Conservation (phyloP, 495 filamentous ascomycete species). For the Xylaria cubensis region DNA sequence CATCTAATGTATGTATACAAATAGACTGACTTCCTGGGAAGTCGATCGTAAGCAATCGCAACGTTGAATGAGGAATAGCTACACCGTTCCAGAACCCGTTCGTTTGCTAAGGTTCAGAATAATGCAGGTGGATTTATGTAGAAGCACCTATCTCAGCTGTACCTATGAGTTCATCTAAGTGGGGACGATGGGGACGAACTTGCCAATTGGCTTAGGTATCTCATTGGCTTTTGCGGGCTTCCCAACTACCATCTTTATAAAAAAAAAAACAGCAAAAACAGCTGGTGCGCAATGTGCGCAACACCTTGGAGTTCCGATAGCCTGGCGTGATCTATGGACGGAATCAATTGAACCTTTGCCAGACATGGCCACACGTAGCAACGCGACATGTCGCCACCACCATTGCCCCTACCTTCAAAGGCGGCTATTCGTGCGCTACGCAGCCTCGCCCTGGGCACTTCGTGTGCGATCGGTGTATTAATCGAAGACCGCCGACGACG, state of each 20-base stretch:
- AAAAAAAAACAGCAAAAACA: neutral
- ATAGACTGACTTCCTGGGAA: no score
- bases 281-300: neutral
- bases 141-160: no score
- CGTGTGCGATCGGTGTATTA: constrained; percentile 59
- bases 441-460: constrained; percentile 57
- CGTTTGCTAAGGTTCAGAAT: no score
- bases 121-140: no score
- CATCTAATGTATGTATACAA: no score
- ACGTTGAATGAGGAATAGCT: no score
- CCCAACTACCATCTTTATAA: neutral
- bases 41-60: no score
- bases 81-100: no score
- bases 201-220: neutral
- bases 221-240: neutral
- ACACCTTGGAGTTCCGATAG: neutral
- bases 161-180: neutral
- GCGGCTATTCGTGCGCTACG: constrained; percentile 60
- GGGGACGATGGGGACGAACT: neutral
- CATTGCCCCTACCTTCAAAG: constrained; percentile 60
- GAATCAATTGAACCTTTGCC: neutral
- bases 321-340: neutral
- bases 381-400: constrained; percentile 48
- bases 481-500: constrained; percentile 61
- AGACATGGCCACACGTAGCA: constrained; percentile 31